A percentile compares a stretch with the other conserved stretches of the same genome.
phyloP scores from a whole-genome alignment of 2,329 filamentous ascomycete species.

The Penicillium sclerotiorum region DNA sequence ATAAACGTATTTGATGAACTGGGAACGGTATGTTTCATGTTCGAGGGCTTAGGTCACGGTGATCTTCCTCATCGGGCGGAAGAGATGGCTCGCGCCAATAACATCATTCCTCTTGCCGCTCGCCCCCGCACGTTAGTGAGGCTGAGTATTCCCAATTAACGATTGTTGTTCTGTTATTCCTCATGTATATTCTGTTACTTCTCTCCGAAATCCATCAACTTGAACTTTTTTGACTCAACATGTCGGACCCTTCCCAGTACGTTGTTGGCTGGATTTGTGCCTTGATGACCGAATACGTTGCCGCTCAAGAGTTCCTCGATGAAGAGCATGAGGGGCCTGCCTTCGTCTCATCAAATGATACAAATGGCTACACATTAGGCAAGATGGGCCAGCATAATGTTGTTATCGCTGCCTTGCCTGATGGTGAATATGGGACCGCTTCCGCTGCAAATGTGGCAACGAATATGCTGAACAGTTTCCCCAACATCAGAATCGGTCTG shows the following conservation, averaged over 20 bases:
- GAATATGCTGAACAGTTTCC: conserved; percentile 35
- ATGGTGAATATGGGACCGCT: conserved; percentile 32
- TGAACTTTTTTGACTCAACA: not conserved
- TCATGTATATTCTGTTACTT: too few relatives aligned
- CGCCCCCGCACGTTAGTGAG: too few relatives aligned
- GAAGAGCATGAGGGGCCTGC: not conserved
- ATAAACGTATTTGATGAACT: too few relatives aligned
- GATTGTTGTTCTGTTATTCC: too few relatives aligned
- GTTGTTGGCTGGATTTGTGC: not conserved
- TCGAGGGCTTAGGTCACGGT: too few relatives aligned
- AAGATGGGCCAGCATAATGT: conserved; percentile 25
- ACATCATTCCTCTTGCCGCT: too few relatives aligned
- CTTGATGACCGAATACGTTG: not conserved
- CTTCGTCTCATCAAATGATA: not conserved
- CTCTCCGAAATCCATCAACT: too few relatives aligned
- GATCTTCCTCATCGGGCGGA: too few relatives aligned
- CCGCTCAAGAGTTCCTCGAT: not conserved
- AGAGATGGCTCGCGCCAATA: too few relatives aligned
- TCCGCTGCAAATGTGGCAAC: conserved; percentile 37
- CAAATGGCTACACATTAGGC: not conserved
- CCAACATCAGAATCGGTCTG: not conserved
- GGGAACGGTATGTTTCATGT: too few relatives aligned
- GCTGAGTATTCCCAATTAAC: too few relatives aligned
- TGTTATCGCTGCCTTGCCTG: conserved; percentile 32
- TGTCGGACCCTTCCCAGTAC: not conserved